Base-by-base conservation (phyloP, 1,284 basidiomycete genomes). In the Cryptococcus sp. region DNA sequence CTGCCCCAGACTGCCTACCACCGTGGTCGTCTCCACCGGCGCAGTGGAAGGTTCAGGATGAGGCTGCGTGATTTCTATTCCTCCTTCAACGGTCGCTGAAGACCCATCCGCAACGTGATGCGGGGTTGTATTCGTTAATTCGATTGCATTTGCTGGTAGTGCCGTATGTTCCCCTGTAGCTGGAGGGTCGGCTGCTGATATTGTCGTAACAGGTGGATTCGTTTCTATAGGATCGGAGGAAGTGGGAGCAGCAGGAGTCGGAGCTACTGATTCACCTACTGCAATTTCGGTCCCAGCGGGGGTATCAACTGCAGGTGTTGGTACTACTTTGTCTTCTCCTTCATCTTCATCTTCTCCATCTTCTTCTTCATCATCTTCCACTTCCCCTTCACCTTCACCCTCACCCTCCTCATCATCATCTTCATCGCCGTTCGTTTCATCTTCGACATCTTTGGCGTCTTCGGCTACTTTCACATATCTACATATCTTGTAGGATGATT, bases 401-500 rank as follows among this genome's bases (percentile, higher is more conserved):
- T 51, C 54, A n/a, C 48, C 49, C 14, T 56, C 50, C 7, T 53
- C 55, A 11, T 41, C 50, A 10, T 53, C 47, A n/a, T 46, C 48
- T 7, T 52, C 57, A 34, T 54, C 50, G 19, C 48, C 55, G 5
- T 57, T 55, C 10, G 53, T 57, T 16, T 49, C 47, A 16, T 60
- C 58, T 37, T 59, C 57, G 43, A 42, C 4, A 16, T 25, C 39
- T 11, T 46, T 36, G 14, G 52, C 56, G 42, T 55, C 51, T 34
- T 55, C 51, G 18, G 53, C 56, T 16, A 56, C 45, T 46, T 58
- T 44, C 7, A 63, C 57, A 59, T 61, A 61, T 59, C 57, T 61
- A 36, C 60, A 63, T 31, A 65, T 58, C 63, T 64, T 66, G 53
- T 62, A 69, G 11, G 59, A 62, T 55, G 59, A 64, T 19, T 63